These are phyloP conservation scores for Coprinopsis strossmayeri DNA, from an alignment of 768 basidiomycete species.

Conservation along the genomic window DNA sequence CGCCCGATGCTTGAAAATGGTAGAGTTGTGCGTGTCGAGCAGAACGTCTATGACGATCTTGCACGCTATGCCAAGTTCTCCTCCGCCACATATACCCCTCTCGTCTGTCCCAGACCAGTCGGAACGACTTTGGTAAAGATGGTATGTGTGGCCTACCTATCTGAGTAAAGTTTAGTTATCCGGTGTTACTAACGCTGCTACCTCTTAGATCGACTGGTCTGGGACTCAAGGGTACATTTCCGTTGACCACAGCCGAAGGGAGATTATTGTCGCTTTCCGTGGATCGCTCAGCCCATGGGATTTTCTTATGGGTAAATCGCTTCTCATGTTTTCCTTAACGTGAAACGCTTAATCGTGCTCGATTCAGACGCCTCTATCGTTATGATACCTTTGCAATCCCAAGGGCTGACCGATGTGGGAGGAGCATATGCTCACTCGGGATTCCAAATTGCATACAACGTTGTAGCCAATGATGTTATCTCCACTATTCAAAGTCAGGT, in stretches of 20 bases:
- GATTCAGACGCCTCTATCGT: conserved; percentile 27
- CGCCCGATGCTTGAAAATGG: no score
- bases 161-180: neutral
- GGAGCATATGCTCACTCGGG: conserved; percentile 22
- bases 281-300: conserved; percentile 25
- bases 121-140: conserved; percentile 36
- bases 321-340: no score
- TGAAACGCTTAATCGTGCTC: no score
- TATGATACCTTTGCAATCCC: conserved; percentile 23
- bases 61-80: conserved; percentile 43
- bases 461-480: conserved; percentile 21
- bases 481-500: conserved; percentile 16
- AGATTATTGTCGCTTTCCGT: conserved; percentile 33
- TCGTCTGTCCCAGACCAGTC: conserved; percentile 39
- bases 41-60: conserved; percentile 33
- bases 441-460: conserved; percentile 24
- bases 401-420: conserved; percentile 19
- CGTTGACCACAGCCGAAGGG: conserved; percentile 29
- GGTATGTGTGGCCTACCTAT: conserved; percentile 23
- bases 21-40: no score
- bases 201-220: conserved; percentile 19
- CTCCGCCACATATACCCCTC: conserved; percentile 38
- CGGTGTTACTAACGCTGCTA: neutral
- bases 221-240: conserved; percentile 29
- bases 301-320: conserved; percentile 23